phyloP scores from a whole-genome alignment of 495 filamentous ascomycete species.

The Hypoxylon cercidicola region DNA sequence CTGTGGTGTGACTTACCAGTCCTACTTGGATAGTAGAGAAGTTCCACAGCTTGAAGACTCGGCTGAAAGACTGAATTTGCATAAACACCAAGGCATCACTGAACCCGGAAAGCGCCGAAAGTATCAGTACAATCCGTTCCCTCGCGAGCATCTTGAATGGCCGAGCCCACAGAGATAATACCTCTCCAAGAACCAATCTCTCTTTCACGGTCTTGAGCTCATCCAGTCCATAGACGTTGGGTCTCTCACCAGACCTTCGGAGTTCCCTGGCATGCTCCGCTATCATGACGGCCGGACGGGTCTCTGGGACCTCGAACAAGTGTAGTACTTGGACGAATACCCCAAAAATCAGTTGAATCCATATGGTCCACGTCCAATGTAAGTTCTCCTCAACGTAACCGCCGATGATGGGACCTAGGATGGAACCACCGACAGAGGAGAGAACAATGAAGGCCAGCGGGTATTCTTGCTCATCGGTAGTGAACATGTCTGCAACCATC shows the following conservation, averaged over 20 bases:
- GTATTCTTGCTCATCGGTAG: slow-evolving; percentile 72
- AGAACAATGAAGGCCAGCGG: slow-evolving; percentile 75
- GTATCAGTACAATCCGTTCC: slow-evolving; percentile 76
- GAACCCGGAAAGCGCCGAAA: slow-evolving; percentile 80
- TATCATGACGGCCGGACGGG: slow-evolving; percentile 70
- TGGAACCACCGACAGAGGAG: slow-evolving; percentile 68
- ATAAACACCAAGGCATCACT: slow-evolving; percentile 83
- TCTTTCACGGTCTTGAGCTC: slow-evolving; percentile 62
- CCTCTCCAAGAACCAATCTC: slow-evolving; percentile 62
- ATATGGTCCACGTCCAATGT: slow-evolving; percentile 81
- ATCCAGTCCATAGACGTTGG: slow-evolving; percentile 68
- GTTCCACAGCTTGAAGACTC: slow-evolving; percentile 72
- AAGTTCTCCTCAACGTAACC: slow-evolving; percentile 66
- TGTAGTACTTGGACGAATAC: slow-evolving; percentile 71
- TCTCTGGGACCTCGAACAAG: slow-evolving; percentile 72
- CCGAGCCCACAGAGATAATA: slow-evolving; percentile 71
- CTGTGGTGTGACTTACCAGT: slow-evolving; percentile 44
- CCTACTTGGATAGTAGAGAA: slow-evolving; percentile 67
- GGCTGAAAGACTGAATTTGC: slow-evolving; percentile 73
- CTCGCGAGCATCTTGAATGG: slow-evolving; percentile 82
- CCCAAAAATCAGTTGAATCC: slow-evolving; percentile 81
- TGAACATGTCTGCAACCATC: slow-evolving; percentile 85
- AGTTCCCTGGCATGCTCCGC: slow-evolving; percentile 71
- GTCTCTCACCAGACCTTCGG: slow-evolving; percentile 60
- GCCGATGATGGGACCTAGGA: slow-evolving; percentile 70